Evolutionary conservation across 345 rosid genomes (phyloP), one percentile per base, ranked within the genome.

Genomic region (Theobroma cacao): DNA sequence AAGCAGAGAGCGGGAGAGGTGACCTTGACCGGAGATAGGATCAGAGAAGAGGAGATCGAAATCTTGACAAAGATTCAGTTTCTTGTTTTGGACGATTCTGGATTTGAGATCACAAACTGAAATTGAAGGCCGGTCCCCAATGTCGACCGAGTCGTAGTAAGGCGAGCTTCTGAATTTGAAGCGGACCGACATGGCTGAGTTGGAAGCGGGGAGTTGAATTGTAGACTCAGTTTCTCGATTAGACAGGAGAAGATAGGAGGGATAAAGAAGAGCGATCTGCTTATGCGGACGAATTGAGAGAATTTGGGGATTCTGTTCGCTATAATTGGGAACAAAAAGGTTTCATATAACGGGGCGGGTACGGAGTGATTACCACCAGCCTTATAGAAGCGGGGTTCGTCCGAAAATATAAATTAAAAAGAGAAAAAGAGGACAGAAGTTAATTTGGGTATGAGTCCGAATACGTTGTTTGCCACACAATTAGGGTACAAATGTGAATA

Each of bases 121-220:
- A 70, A 86, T 82, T n/a, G 83, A 86, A 63, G 83, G 66, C 22
- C 34, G 79, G 45, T 81, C 84, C 7, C 77, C 86, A 56, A 86
- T 82, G 75, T 82, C 84, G 43, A 86, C 80, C 36, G 83, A 76
- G 56, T 86, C 87, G 60, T 78, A 84, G 60, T 74, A 41, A 58
- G 64, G 43, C 26, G 84, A 78, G 83, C 87, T 86, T 76, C 89
- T 68, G 82, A 86, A 84, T 81, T 83, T 82, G 79, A 80, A 86
- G 7, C 82, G 84, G 17, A 86, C 61, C 11, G 87, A 72, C 89
- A 86, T 86, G 62, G 65, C 67, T 64, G 53, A 79, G 52, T 76
- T 70, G 48, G 63, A 75, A 70, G 31, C 34, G 73, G 78, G 15
- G 72, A 36, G 31, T 22, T 24, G 24, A 64, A 76, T 77, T 53